Evolutionary conservation across 2,329 filamentous ascomycete species (phyloP).

Genomic region (Clonostachys sp.): DNA sequence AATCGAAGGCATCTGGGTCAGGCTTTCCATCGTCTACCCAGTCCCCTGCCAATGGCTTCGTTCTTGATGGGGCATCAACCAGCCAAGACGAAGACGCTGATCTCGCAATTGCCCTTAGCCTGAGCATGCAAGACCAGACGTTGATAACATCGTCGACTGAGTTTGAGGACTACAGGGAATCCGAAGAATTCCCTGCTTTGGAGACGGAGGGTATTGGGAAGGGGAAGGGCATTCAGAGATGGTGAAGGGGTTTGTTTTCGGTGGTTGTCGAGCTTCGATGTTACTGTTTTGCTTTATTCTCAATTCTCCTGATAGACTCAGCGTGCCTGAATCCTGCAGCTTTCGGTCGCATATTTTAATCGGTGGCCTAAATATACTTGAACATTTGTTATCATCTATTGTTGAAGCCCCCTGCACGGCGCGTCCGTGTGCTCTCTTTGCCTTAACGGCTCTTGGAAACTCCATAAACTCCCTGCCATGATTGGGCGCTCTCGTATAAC

Average conservation of each 20-base stretch:
- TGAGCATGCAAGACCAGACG: slow-evolving; percentile 55
- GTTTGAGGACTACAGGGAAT: slow-evolving; percentile 2
- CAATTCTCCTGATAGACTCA: neutral
- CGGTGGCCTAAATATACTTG: neutral
- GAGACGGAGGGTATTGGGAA: slow-evolving; percentile 35
- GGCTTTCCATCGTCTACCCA: slow-evolving; percentile 20
- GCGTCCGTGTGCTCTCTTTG: too few relatives aligned
- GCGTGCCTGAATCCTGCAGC: neutral
- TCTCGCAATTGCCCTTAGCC: slow-evolving; percentile 52
- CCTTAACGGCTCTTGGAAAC: too few relatives aligned
- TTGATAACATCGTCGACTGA: neutral
- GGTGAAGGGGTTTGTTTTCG: slow-evolving; percentile 14
- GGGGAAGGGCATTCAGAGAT: slow-evolving; percentile 31
- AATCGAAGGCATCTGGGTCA: slow-evolving; percentile 24
- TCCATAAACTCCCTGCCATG: too few relatives aligned
- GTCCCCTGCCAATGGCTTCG: slow-evolving; percentile 25
- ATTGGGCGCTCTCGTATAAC: too few relatives aligned
- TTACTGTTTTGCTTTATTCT: neutral
- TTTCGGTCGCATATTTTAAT: neutral
- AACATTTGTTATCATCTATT: too few relatives aligned
- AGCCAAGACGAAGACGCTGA: slow-evolving; percentile 41
- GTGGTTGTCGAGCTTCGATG: slow-evolving; percentile 8
- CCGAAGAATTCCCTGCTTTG: slow-evolving; percentile 34
- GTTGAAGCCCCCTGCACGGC: too few relatives aligned
- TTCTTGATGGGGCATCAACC: neutral